These are phyloP conservation scores for Pythium sukuiense DNA, from an alignment of 352 stramenopile species.

Conservation along the genomic window DNA sequence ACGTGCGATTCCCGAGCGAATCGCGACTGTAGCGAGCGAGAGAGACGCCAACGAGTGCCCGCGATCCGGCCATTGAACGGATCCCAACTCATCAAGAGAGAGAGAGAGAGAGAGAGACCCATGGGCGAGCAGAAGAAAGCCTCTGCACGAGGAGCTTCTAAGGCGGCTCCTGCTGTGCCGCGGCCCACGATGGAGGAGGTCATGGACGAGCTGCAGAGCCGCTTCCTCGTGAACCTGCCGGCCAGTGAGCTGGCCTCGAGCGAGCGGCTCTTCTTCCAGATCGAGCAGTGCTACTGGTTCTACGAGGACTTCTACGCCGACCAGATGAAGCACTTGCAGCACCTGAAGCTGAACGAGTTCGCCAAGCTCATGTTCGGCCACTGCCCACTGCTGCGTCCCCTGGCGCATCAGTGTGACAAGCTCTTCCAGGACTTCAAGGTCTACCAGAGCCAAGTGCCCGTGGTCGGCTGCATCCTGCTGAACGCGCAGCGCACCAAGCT, in stretches of 20 bases:
- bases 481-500: slow-evolving; percentile 87
- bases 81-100: neutral
- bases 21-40: neutral
- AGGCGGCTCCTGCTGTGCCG: neutral
- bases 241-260: slow-evolving; percentile 86
- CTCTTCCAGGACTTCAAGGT: slow-evolving; percentile 94
- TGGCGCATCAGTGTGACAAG: slow-evolving; percentile 86
- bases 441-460: slow-evolving; percentile 94
- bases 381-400: slow-evolving; percentile 82
- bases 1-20: neutral
- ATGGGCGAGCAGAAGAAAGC: slow-evolving; percentile 34
- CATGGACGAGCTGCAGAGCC: slow-evolving; percentile 95
- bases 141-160: slow-evolving; percentile 17
- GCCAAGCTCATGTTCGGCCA: slow-evolving; percentile 92
- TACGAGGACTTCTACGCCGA: slow-evolving; percentile 97
- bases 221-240: slow-evolving; percentile 95
- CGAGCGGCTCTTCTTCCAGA: slow-evolving; percentile 97
- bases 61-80: neutral
- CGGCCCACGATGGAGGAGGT: slow-evolving; percentile 82
- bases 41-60: neutral
- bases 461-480: slow-evolving; percentile 93
- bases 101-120: neutral
- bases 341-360: slow-evolving; percentile 95
- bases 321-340: slow-evolving; percentile 74
- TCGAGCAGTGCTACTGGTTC: slow-evolving; percentile 97